Evolutionary conservation across 768 basidiomycete species (phyloP), one percentile per base, ranked within the genome.

Genomic region (Steccherinum ochraceum): DNA sequence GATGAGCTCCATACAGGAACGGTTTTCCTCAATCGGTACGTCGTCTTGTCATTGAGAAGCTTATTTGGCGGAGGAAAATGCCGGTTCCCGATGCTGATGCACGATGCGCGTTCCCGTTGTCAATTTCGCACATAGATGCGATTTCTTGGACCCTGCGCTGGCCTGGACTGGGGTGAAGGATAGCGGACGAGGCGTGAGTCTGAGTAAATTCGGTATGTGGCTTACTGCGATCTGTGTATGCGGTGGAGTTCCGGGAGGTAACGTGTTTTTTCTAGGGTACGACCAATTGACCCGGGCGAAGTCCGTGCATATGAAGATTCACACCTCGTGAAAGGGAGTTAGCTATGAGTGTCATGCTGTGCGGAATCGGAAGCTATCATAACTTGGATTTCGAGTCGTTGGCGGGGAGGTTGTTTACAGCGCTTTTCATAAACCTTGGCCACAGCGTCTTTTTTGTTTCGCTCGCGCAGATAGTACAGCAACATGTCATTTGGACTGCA

Each of bases 111-210:
- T n/a, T n/a, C n/a, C n/a, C 24, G 40, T 18, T 44, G 24, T n/a
- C n/a, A n/a, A n/a, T n/a, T n/a, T n/a, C n/a, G n/a, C n/a, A n/a
- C 21, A 2, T 55, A 87, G 87, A 40, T 90, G 89, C 58, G 95
- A 99, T 67, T 85, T 75, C 61, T 75, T 96, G 20, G 96, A 99
- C 61, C 95, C 96, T 1, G 92, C 93, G 3, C 72, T 98, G 1
- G 79, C 89, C 0, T 99, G 96, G 96, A 89, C 86, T 2, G 96
- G 95, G 2, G 86, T 91, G 44, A 98, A 97, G 73, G 72, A 96
- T 60, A 93, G 88, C 49, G 96, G 96, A 21, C 74, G 93, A 24
- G 96, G 95, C 1, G 73, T 97, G 53, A 93, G 90, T 60, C 69
- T 98, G 58, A 92, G 89, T 64, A 84, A 86, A 62, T 93, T 89